Base-by-base conservation (phyloP, 2,329 filamentous ascomycete genomes). In the Coniochaeta prunicola region DNA sequence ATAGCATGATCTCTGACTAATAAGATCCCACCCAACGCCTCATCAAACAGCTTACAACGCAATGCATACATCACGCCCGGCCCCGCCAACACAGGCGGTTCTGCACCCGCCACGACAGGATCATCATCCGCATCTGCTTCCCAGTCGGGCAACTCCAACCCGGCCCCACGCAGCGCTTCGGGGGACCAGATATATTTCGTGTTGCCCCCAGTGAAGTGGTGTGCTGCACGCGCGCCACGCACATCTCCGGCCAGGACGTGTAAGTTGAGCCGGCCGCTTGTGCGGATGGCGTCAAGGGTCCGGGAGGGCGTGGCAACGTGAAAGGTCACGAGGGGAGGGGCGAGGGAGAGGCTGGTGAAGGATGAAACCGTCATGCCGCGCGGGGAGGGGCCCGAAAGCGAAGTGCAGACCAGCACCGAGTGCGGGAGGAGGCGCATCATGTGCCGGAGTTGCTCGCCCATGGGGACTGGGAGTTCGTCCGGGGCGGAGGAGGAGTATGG, bases 311-410 rank as follows among this genome's bases (percentile, higher is more conserved):
- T 74, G 26, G 76, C 76, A 55, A 85, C 75, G 70, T 85, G 85
- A 73, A 86, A 85, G 0, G 77, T 79, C 7, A 86, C 70, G 12
- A 81, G 71, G 1, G 82, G 81, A 0, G 82, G 81, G n/a, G 67
- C 63, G 19, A 85, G 73, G 17, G 79, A 76, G 28, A 86, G 70
- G 0, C 81, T 83, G 2, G 82, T 82, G 62, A 86, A 79, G 2
- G 81, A 84, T 7, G 83, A 85, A 74, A 84, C 81, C 33, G 83
- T 85, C 77, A 85, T 82, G 54, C 77, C 82, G 33, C 77, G 74
- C 6, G 68, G 77, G 24, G 33, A 67, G 62, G 61, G 15, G 36
- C 69, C 61, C n/a, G 73, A 68, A n/a, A 72, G 68, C 24, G 80
- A 71, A 24, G 81, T 84, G 66, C 80, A 80, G 13, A 83, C 77